Evolutionary conservation across 2,329 filamentous ascomycete genomes (phyloP).

Genomic region (Elsinoe batatas): DNA sequence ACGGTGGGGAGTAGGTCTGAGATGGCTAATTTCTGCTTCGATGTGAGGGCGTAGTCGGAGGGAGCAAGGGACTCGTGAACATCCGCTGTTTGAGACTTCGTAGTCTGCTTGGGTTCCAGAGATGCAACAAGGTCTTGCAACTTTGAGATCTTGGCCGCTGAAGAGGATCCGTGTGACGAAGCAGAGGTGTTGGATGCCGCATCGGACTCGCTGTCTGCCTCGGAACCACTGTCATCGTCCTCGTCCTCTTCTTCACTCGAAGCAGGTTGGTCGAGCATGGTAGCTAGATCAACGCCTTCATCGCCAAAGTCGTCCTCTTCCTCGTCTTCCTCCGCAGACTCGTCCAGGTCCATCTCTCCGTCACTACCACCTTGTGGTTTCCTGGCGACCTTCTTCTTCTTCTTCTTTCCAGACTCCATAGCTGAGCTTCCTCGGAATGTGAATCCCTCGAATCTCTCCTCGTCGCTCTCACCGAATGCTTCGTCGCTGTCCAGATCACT

Average conservation of each 20-base stretch:
- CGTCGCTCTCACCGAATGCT: slow-evolving; percentile 80
- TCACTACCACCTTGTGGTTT: slow-evolving; percentile 12
- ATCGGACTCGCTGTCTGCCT: slow-evolving; percentile 32
- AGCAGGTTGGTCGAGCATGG: slow-evolving; percentile 46
- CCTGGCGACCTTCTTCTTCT: slow-evolving; percentile 36
- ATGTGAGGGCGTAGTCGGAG: slow-evolving; percentile 48
- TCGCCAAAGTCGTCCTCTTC: slow-evolving; percentile 56
- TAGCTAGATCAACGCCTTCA: slow-evolving; percentile 53
- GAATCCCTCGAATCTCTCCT: slow-evolving; percentile 73
- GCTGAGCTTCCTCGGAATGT: slow-evolving; percentile 53
- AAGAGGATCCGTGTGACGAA: slow-evolving; percentile 34
- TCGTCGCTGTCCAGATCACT: slow-evolving; percentile 65
- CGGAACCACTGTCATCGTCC: slow-evolving; percentile 25
- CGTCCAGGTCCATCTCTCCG: slow-evolving; percentile 40
- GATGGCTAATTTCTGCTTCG: slow-evolving; percentile 53
- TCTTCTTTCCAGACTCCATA: slow-evolving; percentile 42
- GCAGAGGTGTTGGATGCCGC: slow-evolving; percentile 45
- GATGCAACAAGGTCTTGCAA: slow-evolving; percentile 62
- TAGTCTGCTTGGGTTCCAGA: slow-evolving; percentile 40
- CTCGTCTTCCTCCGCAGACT: slow-evolving; percentile 44
- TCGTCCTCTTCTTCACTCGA: slow-evolving; percentile 43
- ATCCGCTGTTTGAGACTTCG: slow-evolving; percentile 27
- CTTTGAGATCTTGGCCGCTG: slow-evolving; percentile 48
- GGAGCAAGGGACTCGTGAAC: slow-evolving; percentile 52
- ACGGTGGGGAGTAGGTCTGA: slow-evolving; percentile 65